Evolutionary conservation across 129 eudicot species (phyloP).

Genomic region (Daucus carota): DH1_v3.0 NC_030385.2:30187001-30187500

Average conservation of each 20-base stretch:
- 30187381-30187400: background rate
- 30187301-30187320: slow-evolving; percentile 72
- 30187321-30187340: slow-evolving; percentile 86
- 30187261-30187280: slow-evolving; percentile 92
- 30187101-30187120: background rate
- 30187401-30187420: background rate
- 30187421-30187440: background rate
- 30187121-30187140: too few relatives aligned
- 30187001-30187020: background rate
- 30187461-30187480: background rate
- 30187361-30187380: background rate
- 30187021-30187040: background rate
- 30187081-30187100: background rate
- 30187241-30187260: slow-evolving; percentile 90
- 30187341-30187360: slow-evolving; percentile 57
- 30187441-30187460: background rate
- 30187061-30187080: background rate
- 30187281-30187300: slow-evolving; percentile 86
- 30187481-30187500: background rate
- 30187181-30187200: background rate
- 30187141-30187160: background rate
- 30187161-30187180: background rate
- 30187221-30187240: slow-evolving; percentile 98
- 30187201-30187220: background rate
- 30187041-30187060: background rate